A percentile compares a stretch with the other conserved stretches of the same genome.
Evolutionary conservation across 2,329 filamentous ascomycete species (phyloP).

Genomic region (Microsporum ferrugineum): DNA sequence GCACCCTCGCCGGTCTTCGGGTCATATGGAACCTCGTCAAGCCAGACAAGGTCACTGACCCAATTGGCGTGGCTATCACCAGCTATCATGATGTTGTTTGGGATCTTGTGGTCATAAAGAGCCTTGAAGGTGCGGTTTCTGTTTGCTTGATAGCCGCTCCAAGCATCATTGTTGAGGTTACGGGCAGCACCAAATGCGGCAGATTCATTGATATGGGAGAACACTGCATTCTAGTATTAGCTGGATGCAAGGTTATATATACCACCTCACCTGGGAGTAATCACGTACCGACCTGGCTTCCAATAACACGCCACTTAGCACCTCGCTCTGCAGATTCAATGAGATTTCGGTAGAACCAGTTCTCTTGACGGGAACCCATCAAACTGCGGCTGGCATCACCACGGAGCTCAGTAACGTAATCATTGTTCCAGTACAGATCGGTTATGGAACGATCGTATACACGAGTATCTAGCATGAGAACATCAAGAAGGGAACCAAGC

Average conservation of each 20-base stretch:
- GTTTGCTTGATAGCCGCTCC: constrained; percentile 58
- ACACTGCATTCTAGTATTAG: constrained; percentile 6
- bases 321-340: constrained; percentile 48
- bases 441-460: constrained; percentile 59
- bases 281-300: constrained; percentile 22
- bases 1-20: constrained; percentile 42
- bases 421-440: constrained; percentile 45
- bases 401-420: constrained; percentile 51
- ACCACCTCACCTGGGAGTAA: no score
- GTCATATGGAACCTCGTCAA: constrained; percentile 43
- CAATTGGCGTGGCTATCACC: constrained; percentile 60
- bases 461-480: constrained; percentile 58
- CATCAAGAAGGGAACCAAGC: constrained; percentile 53
- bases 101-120: constrained; percentile 56
- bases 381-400: constrained; percentile 57
- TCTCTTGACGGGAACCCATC: constrained; percentile 62
- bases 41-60: constrained; percentile 50
- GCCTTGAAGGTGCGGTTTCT: constrained; percentile 58
- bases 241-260: not conserved
- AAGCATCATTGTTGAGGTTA: constrained; percentile 46
- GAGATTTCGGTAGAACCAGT: constrained; percentile 58
- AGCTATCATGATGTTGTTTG: constrained; percentile 61
- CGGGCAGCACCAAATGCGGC: constrained; percentile 20
- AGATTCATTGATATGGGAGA: constrained; percentile 22
- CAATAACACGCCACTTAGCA: constrained; percentile 59